Conservation (phyloP, 345 rosid species). For the Streptanthus diversifolius region DNA sequence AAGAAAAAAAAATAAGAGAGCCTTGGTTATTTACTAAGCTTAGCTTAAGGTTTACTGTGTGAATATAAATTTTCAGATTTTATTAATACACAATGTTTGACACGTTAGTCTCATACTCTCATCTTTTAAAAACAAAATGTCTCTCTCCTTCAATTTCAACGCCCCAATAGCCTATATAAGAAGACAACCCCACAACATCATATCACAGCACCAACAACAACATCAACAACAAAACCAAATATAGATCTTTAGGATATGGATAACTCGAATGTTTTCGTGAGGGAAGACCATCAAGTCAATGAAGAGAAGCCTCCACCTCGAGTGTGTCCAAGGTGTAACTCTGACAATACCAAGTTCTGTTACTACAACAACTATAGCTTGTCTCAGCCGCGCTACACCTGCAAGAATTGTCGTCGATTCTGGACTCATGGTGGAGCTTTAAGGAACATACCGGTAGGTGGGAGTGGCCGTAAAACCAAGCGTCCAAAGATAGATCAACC, state of each 20-base stretch:
- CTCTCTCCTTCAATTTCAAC: neutral
- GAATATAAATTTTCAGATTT: slow-evolving; percentile 2
- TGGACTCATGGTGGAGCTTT: slow-evolving; percentile 32
- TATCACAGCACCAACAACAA: neutral
- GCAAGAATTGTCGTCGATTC: slow-evolving; percentile 29
- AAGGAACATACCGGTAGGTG: slow-evolving; percentile 32
- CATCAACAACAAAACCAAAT: neutral
- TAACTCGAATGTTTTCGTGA: neutral
- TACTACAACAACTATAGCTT: slow-evolving; percentile 28
- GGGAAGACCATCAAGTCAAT: neutral
- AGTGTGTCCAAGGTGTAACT: slow-evolving; percentile 27
- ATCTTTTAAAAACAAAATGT: neutral
- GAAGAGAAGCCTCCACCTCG: slow-evolving; percentile 22
- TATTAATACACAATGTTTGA: neutral
- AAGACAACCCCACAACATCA: neutral
- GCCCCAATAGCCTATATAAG: neutral
- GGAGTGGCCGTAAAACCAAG: slow-evolving; percentile 18
- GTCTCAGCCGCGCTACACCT: slow-evolving; percentile 26
- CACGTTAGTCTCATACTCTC: slow-evolving; percentile 17
- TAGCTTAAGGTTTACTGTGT: slow-evolving; percentile 7
- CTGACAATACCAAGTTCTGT: slow-evolving; percentile 31
- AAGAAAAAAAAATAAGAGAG: neutral
- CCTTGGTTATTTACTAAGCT: neutral
- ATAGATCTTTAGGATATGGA: slow-evolving; percentile 4
- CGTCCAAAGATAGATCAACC: neutral